A percentile compares a stretch with the other conserved stretches of the same genome.
These are phyloP conservation scores for Polygonum aviculare DNA, from an alignment of 148 eudicot genomes.

Conservation along the genomic window DNA sequence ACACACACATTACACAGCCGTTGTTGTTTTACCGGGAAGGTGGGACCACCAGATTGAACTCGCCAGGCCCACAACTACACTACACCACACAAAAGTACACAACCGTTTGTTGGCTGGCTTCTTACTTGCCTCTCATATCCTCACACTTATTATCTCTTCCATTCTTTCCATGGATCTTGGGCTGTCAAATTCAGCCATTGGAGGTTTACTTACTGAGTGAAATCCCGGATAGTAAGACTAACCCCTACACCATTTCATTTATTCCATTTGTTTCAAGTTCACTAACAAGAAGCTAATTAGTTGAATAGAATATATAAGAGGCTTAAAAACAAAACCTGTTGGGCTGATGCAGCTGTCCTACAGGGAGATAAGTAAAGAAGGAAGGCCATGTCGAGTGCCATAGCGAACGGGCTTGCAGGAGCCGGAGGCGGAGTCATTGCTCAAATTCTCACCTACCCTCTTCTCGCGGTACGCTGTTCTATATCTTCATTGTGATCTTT, in stretches of 20 bases:
- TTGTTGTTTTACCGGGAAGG: too few species aligned
- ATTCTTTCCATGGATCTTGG: too few species aligned
- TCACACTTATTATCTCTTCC: too few species aligned
- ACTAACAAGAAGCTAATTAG: not conserved
- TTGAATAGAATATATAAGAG: not conserved
- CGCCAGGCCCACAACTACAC: too few species aligned
- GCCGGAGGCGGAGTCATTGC: slow-evolving; percentile 92
- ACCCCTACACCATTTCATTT: not conserved
- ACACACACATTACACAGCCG: too few species aligned
- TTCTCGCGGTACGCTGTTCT: slow-evolving; percentile 51
- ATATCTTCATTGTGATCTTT: not conserved
- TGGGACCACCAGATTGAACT: too few species aligned
- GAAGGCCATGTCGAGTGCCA: slow-evolving; percentile 66
- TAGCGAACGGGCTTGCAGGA: slow-evolving; percentile 85
- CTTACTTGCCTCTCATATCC: too few species aligned
- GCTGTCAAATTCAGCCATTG: too few species aligned
- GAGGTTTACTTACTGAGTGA: too few species aligned
- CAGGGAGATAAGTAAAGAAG: not conserved
- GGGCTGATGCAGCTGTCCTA: not conserved
- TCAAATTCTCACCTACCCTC: slow-evolving; percentile 85
- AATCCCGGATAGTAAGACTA: not conserved
- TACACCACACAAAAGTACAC: too few species aligned
- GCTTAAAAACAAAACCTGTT: too few species aligned
- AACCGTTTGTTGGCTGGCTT: too few species aligned
- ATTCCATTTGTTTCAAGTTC: not conserved